Evolutionary conservation across 2,329 filamentous ascomycete species (phyloP).

Genomic region (Stagonosporopsis tanaceti): DNA sequence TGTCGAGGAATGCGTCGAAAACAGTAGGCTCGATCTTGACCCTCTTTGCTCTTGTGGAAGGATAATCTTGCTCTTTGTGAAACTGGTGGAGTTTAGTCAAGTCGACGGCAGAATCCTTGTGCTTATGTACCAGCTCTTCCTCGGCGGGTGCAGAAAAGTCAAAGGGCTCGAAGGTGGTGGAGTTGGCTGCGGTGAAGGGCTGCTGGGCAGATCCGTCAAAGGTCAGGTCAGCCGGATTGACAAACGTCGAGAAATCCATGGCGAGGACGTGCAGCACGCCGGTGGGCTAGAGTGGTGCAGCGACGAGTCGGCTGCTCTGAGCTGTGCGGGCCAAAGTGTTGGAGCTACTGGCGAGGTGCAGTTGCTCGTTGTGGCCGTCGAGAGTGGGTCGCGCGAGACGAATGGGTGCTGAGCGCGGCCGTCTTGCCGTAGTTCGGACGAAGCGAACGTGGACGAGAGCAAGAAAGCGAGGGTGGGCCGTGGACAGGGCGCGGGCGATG

Average conservation of each 20-base stretch:
- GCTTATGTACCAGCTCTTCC: slow-evolving; percentile 25
- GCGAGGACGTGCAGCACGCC: slow-evolving; percentile 13
- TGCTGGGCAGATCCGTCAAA: slow-evolving; percentile 17
- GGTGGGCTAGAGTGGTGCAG: background rate
- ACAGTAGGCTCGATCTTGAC: slow-evolving; percentile 23
- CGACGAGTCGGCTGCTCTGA: background rate
- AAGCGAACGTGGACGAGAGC: slow-evolving; percentile 1
- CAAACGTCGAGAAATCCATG: slow-evolving; percentile 30
- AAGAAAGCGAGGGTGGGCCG: slow-evolving; percentile 7
- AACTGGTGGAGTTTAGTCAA: slow-evolving; percentile 28
- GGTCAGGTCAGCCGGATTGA: slow-evolving; percentile 23
- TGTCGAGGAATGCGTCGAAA: slow-evolving; percentile 28
- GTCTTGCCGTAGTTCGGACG: slow-evolving; percentile 20
- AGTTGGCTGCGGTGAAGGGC: slow-evolving; percentile 17
- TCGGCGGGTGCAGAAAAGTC: slow-evolving; percentile 27
- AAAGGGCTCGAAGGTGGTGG: slow-evolving; percentile 26
- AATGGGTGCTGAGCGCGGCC: slow-evolving; percentile 9
- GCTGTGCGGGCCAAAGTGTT: background rate
- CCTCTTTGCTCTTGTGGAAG: slow-evolving; percentile 24
- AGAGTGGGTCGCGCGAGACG: slow-evolving; percentile 16
- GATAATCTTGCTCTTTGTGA: slow-evolving; percentile 16
- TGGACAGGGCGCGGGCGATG: slow-evolving; percentile 5
- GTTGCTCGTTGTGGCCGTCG: slow-evolving; percentile 1
- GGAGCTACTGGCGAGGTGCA: slow-evolving; percentile 3
- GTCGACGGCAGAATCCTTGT: slow-evolving; percentile 39